These are phyloP conservation scores for Scedosporium apiospermum DNA, from an alignment of 2,329 filamentous ascomycete genomes.

Conservation along the genomic window DNA sequence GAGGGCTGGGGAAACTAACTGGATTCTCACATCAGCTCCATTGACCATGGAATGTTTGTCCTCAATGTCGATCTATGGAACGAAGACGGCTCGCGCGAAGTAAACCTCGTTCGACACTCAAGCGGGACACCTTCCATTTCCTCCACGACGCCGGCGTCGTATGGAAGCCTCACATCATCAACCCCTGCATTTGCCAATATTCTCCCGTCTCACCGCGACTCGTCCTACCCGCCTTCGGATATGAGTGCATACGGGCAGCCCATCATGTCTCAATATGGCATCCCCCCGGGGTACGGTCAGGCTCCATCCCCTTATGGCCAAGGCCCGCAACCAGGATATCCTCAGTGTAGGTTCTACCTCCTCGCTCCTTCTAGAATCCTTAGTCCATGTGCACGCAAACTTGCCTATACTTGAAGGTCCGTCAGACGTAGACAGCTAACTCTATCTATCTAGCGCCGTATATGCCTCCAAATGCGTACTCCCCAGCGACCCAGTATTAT, in stretches of 20 bases:
- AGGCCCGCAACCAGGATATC: conserved; percentile 17
- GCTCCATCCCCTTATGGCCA: conserved; percentile 9
- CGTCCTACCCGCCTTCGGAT: conserved; percentile 19
- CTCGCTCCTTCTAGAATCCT: neutral
- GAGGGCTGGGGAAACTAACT: conserved; percentile 8
- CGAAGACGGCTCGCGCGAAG: conserved; percentile 54
- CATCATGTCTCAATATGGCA: conserved; percentile 10
- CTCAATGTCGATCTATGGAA: conserved; percentile 61
- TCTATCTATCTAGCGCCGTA: conserved; percentile 2
- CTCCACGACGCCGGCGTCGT: conserved; percentile 55
- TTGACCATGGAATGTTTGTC: conserved; percentile 35
- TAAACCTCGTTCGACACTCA: conserved; percentile 55
- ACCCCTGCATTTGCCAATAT: conserved; percentile 24
- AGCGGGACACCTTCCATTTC: conserved; percentile 69
- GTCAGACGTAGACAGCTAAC: neutral
- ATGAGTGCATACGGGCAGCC: conserved; percentile 18
- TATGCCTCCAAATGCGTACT: conserved; percentile 22
- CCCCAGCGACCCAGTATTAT: conserved; percentile 15
- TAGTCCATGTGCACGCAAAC: neutral
- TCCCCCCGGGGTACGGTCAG: conserved; percentile 16
- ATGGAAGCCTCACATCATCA: conserved; percentile 15
- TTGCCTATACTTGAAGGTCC: neutral
- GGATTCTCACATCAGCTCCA: conserved; percentile 17
- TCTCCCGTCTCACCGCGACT: conserved; percentile 27
- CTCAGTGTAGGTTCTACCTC: conserved; percentile 18